Evolutionary conservation across 768 basidiomycete genomes (phyloP).

Genomic region (Russula emetica): DNA sequence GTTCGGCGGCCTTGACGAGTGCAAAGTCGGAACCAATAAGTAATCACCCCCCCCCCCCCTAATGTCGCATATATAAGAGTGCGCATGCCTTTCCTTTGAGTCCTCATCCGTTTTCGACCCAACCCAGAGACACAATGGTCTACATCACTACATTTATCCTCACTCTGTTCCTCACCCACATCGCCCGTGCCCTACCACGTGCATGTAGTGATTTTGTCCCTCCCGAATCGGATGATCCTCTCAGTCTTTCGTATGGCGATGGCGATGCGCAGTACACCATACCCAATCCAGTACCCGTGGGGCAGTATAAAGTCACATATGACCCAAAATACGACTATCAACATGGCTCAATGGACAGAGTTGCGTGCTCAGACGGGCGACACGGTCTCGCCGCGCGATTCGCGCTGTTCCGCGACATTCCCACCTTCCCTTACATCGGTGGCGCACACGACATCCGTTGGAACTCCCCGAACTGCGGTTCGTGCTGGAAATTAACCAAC

Average conservation of each 20-base stretch:
- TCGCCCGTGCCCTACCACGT: slow-evolving; percentile 6
- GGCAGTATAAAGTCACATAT: slow-evolving; percentile 31
- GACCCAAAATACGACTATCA: slow-evolving; percentile 50
- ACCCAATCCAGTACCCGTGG: neutral
- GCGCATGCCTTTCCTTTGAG: neutral
- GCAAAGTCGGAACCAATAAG: neutral
- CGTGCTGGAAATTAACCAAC: slow-evolving; percentile 58
- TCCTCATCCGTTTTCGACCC: neutral
- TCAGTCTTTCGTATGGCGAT: neutral
- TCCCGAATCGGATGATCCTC: neutral
- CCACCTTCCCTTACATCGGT: slow-evolving; percentile 57
- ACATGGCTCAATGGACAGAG: slow-evolving; percentile 38
- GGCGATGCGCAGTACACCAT: neutral
- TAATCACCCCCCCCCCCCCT: neutral
- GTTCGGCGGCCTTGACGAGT: neutral
- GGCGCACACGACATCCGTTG: slow-evolving; percentile 49
- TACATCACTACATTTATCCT: neutral
- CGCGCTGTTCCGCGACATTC: slow-evolving; percentile 48
- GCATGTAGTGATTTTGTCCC: neutral
- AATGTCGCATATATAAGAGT: slow-evolving; percentile 4
- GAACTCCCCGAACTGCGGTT: slow-evolving; percentile 51
- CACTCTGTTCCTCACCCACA: slow-evolving; percentile 1
- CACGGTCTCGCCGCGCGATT: slow-evolving; percentile 48
- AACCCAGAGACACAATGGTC: neutral
- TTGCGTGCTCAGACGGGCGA: slow-evolving; percentile 50